Evolutionary conservation across 164 flowering plant species (phyloP), one percentile per base, ranked within the genome.

Genomic region (Stephania yunnanensis): DNA sequence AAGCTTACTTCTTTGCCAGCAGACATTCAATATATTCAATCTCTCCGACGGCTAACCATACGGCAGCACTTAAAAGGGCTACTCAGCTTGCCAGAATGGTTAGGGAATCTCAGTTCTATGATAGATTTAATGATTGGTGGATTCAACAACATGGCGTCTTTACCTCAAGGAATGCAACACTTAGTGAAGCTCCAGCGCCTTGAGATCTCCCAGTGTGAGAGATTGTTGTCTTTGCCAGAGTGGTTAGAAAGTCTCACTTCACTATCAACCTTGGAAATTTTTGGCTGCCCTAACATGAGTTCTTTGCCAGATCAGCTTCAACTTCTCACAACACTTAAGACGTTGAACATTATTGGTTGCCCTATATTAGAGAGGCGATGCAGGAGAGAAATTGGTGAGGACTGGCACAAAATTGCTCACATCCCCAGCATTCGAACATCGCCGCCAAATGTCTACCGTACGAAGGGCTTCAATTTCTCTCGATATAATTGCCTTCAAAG

Each of bases 351-450:
- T 42, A 3, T 0, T 13, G 19, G 52, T 7, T 46, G 19, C 29
- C 52, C 71, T 5, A n/a, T 44, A 4, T 25, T 69, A 17, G 20
- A 69, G 9, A 44, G 19, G 50, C 71, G 50, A 15, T 69, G 25
- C 71, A 44, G 42, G 52, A 31, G 42, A 15, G 46, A 11, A 36
- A 68, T 5, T 42, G 46, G 71, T 7, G 19, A 36, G 71, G 71
- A 69, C 10, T 69, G 71, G 71, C 71, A 69, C 48, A 69, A 69
- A 20, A 69, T 69, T 3, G 48, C 50, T 2, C 71, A 69, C 71
- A 44, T 69, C 46, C 72, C 72, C 22, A 0, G 6, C 1, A 19
- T 58, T 15, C 1, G 6, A 15, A 58, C 15, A 19, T 15, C n/a
- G 19, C 20, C 4, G 53, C 10, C 53, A 48, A 12, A 1, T 48